Base-by-base conservation (phyloP, 78 protist species). In the Dictyostelium discoideum region DNA sequence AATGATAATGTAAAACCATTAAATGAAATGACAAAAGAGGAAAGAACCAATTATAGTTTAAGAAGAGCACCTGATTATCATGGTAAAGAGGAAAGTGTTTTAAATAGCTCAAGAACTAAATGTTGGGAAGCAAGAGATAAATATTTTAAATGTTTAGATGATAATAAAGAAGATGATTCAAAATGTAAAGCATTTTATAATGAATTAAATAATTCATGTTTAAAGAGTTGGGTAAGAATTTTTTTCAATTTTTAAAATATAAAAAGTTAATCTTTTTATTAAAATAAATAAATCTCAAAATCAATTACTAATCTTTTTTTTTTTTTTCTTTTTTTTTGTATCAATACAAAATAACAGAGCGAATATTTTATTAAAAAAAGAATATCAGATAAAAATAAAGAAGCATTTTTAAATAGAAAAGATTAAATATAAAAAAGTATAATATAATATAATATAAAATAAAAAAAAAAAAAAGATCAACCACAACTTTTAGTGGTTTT, bases 291-390 rank as follows among this genome's bases (percentile, higher is more conserved):
- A 32, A 32, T 32, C 37, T 32, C 37, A 32, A 32, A 32, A 32
- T 48, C 60, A 63, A 54, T 14, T 54, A 54, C 18, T 54, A 54
- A 54, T 50, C 16, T 11, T 13, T 50, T 50, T 50, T 50, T 50
- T 50, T 50, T 54, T 54, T 54, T 54, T 16, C 16, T 54, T 16
- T 54, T 54, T 54, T 18, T 7, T 44, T 44, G 0, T 32, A 32
- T n/a, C n/a, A 32, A 32, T 1, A 32, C n/a, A 32, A 32, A 32
- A 32, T 32, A 57, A 60, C 60, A 90, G 94, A 39, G 18, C 14
- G 88, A 90, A 37, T 90, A 90, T 60, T 90, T 90, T 72, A 48
- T 81, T 32, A 90, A 90, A 79, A 90, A 90, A n/a, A 90, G 94
- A 72, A n/a, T 32, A 10, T 29, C 60, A 39, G 94, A 90, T 39